Percentiles rank a stretch among this genome's conserved stretches.
Conservation (phyloP, 2,329 filamentous ascomycete species). For the Berkeleyomyces rouxiae region DNA sequence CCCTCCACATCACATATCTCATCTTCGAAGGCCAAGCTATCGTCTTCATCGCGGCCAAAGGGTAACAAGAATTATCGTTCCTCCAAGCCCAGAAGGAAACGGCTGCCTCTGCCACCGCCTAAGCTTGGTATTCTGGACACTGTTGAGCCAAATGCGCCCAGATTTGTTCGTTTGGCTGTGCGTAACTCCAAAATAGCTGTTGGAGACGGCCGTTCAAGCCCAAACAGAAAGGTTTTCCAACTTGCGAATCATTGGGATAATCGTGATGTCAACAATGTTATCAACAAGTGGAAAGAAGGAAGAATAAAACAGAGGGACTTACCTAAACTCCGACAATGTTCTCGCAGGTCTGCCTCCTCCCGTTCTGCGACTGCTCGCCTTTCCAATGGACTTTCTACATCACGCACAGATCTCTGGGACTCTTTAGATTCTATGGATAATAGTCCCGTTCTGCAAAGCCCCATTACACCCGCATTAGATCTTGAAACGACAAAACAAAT, state of each 20-base stretch:
- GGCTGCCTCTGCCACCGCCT: slow-evolving; percentile 24
- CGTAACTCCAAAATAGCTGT: slow-evolving; percentile 33
- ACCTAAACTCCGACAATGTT: background rate
- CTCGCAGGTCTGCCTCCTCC: background rate
- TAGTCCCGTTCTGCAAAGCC: background rate
- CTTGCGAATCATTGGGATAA: slow-evolving; percentile 46
- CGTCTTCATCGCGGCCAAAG: background rate
- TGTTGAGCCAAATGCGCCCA: slow-evolving; percentile 33
- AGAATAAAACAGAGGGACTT: slow-evolving; percentile 22
- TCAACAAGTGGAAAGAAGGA: slow-evolving; percentile 40
- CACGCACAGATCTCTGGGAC: background rate
- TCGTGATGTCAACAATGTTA: slow-evolving; percentile 35
- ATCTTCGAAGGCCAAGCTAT: background rate
- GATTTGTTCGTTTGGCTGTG: slow-evolving; percentile 44
- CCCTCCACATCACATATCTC: background rate
- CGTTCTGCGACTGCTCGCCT: background rate
- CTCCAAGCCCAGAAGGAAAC: slow-evolving; percentile 8
- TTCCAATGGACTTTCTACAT: too few relatives aligned
- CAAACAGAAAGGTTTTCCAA: slow-evolving; percentile 38
- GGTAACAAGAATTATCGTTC: background rate
- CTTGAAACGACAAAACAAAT: background rate
- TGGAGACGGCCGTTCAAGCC: slow-evolving; percentile 37
- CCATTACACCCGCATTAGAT: background rate
- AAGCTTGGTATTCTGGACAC: slow-evolving; percentile 45
- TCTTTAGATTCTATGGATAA: background rate